Evolutionary conservation across 2,329 filamentous ascomycete species (phyloP).

Genomic region (Ceratocystis lukuohia): DNA sequence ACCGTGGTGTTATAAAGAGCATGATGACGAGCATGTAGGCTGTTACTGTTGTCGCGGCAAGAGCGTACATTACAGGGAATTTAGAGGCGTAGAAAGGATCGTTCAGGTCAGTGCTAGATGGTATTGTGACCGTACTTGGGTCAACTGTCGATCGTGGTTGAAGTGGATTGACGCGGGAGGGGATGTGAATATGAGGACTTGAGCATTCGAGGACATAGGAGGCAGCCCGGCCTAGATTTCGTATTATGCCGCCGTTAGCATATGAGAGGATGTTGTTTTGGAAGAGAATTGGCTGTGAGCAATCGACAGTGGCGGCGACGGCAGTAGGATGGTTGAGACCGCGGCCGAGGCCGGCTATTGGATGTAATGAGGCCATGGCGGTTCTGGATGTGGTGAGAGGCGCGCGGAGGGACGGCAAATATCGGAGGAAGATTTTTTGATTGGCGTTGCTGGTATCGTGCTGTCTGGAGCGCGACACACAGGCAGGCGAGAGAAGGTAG

Average conservation of each 20-base stretch:
- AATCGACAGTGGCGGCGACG: constrained; percentile 13
- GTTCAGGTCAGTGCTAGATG: constrained; percentile 47
- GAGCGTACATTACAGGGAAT: constrained; percentile 83
- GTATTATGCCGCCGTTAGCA: constrained; percentile 11
- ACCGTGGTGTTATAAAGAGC: constrained; percentile 86
- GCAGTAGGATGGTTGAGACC: background rate
- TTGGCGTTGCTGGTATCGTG: no score
- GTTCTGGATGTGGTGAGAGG: background rate
- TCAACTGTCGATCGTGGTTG: constrained; percentile 15
- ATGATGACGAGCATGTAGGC: constrained; percentile 89
- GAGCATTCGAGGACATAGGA: constrained; percentile 10
- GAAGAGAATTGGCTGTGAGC: constrained; percentile 14
- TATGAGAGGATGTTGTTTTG: constrained; percentile 16
- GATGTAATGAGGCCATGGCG: constrained; percentile 11
- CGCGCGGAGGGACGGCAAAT: background rate
- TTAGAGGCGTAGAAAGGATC: constrained; percentile 91
- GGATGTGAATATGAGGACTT: background rate
- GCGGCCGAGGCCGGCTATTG: background rate
- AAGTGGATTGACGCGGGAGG: constrained; percentile 7
- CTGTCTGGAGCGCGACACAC: background rate
- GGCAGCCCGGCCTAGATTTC: constrained; percentile 9
- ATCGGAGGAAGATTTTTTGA: background rate
- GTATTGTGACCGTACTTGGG: constrained; percentile 25
- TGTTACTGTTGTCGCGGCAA: constrained; percentile 80
- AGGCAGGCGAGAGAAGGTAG: background rate